These are phyloP conservation scores for Emmonsia crescens DNA, from an alignment of 2,329 filamentous ascomycete genomes.

Conservation along the genomic window DNA sequence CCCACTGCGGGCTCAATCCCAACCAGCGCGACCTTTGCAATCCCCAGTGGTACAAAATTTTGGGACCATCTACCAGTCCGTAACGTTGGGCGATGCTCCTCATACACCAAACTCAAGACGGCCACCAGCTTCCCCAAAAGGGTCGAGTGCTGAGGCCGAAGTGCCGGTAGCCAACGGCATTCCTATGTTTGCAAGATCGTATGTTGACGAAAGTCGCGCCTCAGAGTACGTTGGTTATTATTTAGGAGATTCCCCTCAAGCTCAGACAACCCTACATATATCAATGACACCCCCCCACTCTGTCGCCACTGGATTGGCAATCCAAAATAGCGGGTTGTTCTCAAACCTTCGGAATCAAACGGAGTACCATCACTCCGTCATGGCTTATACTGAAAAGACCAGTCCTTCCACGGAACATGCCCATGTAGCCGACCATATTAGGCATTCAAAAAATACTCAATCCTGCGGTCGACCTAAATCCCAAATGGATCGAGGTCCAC, in stretches of 20 bases:
- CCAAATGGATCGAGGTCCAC: slow-evolving; percentile 28
- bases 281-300: slow-evolving; percentile 29
- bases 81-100: slow-evolving; percentile 21
- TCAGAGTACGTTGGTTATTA: slow-evolving; percentile 39
- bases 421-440: slow-evolving; percentile 14
- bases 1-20: slow-evolving; percentile 39
- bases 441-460: slow-evolving; percentile 11
- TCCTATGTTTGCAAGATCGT: slow-evolving; percentile 24
- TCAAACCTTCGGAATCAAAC: slow-evolving; percentile 23
- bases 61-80: slow-evolving; percentile 23
- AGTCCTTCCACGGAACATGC: slow-evolving; percentile 11
- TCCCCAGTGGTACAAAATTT: slow-evolving; percentile 24
- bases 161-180: slow-evolving; percentile 23
- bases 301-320: slow-evolving; percentile 27
- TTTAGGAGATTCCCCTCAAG: slow-evolving; percentile 33
- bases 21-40: slow-evolving; percentile 37
- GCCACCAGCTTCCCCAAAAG: slow-evolving; percentile 25
- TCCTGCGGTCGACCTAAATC: slow-evolving; percentile 4
- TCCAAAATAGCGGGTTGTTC: slow-evolving; percentile 29
- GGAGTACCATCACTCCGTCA: slow-evolving; percentile 22
- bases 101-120: slow-evolving; percentile 22
- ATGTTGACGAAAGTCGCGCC: slow-evolving; percentile 28
- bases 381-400: background rate
- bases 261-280: slow-evolving; percentile 31
- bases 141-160: slow-evolving; percentile 24